These are phyloP conservation scores for Ceratocystis lukuohia DNA, from an alignment of 2,329 filamentous ascomycete species.

Conservation along the genomic window DNA sequence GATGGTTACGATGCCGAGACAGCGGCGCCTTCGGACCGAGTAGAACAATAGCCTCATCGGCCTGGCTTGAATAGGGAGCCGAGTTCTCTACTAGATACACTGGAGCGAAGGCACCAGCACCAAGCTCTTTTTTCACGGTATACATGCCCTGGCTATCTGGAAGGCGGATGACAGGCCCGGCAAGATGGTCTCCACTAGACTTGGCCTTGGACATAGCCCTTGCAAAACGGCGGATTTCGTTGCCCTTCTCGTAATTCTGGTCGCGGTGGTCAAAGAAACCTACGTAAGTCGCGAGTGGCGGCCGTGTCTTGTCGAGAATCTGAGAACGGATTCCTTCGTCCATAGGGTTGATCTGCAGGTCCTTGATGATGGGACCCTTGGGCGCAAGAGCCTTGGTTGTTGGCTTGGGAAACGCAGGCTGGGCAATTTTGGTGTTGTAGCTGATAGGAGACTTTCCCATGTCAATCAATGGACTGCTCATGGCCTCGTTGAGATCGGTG, in stretches of 20 bases:
- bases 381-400: slow-evolving; percentile 31
- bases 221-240: slow-evolving; percentile 69
- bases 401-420: slow-evolving; percentile 22
- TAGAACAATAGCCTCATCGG: slow-evolving; percentile 32
- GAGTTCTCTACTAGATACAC: slow-evolving; percentile 81
- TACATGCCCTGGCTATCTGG: slow-evolving; percentile 54
- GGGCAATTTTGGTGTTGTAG: slow-evolving; percentile 31
- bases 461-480: slow-evolving; percentile 62
- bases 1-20: slow-evolving; percentile 40
- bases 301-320: slow-evolving; percentile 62
- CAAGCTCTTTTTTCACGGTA: slow-evolving; percentile 70
- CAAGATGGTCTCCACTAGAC: slow-evolving; percentile 46
- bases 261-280: slow-evolving; percentile 66
- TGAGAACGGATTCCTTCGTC: slow-evolving; percentile 59
- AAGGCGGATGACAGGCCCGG: slow-evolving; percentile 53
- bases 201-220: slow-evolving; percentile 51
- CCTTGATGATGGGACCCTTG: slow-evolving; percentile 65
- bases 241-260: slow-evolving; percentile 49
- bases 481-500: slow-evolving; percentile 20
- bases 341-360: slow-evolving; percentile 77
- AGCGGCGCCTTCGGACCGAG: slow-evolving; percentile 50
- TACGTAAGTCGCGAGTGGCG: slow-evolving; percentile 57
- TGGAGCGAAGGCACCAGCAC: slow-evolving; percentile 85
- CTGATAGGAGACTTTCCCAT: slow-evolving; percentile 38
- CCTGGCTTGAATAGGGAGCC: slow-evolving; percentile 34